Conservation (phyloP, 176 grass and related monocot species). For the Phoenix dactylifera region DNA sequence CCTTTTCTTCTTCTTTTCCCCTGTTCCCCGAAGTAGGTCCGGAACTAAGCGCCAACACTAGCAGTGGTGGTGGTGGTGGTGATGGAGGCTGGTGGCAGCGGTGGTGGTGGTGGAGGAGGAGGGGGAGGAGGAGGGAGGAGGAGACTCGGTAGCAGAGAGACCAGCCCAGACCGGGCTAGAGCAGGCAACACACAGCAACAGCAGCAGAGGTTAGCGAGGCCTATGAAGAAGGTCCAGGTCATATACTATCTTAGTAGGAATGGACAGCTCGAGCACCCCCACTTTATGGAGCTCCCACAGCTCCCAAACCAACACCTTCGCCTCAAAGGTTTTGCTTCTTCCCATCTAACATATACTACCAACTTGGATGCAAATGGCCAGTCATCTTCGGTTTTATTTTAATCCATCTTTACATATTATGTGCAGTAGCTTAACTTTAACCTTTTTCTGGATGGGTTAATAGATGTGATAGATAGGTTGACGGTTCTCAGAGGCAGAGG, state of each 20-base stretch:
- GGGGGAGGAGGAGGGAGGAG: constrained; percentile 35
- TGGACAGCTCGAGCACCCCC: constrained; percentile 93
- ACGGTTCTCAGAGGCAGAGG: constrained; percentile 82
- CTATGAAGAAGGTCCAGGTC: constrained; percentile 68
- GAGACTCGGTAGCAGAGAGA: constrained; percentile 41
- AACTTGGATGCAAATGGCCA: no score
- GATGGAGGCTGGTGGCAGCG: constrained; percentile 24
- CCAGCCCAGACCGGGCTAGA: constrained; percentile 55
- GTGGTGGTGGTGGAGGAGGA: constrained; percentile 27
- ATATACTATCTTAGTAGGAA: constrained; percentile 95
- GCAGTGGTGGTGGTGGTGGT: constrained; percentile 18
- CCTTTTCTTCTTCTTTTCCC: neutral
- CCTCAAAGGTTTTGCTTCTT: constrained; percentile 57
- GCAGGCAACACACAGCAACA: constrained; percentile 23
- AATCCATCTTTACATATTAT: no score
- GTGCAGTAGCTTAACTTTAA: no score
- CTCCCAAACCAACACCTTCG: constrained; percentile 67
- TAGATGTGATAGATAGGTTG: constrained; percentile 78
- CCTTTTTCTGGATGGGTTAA: neutral
- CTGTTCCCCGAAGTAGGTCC: neutral
- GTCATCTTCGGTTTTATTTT: no score
- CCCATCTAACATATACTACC: neutral
- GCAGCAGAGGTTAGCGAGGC: constrained; percentile 25
- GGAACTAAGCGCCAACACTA: no score
- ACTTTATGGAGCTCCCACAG: constrained; percentile 90